Evolutionary conservation across 1,139 yeast species (phyloP).

Genomic region (Arxiozyma heterogenica): DNA sequence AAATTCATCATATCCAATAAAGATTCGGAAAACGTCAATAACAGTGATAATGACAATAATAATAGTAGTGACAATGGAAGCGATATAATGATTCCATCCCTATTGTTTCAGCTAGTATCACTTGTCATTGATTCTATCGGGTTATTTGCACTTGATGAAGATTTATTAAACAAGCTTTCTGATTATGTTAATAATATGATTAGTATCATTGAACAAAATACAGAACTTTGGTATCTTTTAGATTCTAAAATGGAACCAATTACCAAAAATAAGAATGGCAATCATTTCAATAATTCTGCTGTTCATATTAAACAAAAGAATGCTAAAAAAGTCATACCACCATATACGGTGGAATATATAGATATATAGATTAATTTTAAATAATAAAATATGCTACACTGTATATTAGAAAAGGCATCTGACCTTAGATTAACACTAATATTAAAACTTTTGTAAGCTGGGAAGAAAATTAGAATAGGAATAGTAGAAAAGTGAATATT

Average conservation of each 20-base stretch:
- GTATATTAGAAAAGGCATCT: background rate
- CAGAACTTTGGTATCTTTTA: constrained; percentile 25
- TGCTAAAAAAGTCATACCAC: constrained; percentile 16
- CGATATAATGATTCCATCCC: constrained; percentile 18
- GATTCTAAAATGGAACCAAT: constrained; percentile 16
- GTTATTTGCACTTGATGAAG: constrained; percentile 26
- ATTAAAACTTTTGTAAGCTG: background rate
- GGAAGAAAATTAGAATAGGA: background rate
- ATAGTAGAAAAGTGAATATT: background rate
- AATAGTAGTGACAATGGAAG: constrained; percentile 8
- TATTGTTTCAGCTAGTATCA: constrained; percentile 27
- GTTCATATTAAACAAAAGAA: constrained; percentile 1
- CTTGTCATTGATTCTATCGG: constrained; percentile 31
- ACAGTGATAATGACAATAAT: background rate
- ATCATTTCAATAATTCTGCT: background rate
- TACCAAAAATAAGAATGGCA: constrained; percentile 1
- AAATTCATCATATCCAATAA: constrained; percentile 22
- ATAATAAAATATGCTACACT: background rate
- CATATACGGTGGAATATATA: constrained; percentile 26
- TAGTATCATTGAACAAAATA: constrained; percentile 24
- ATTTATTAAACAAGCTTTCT: constrained; percentile 19
- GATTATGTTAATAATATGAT: constrained; percentile 25
- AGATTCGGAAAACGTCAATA: constrained; percentile 9
- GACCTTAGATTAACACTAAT: background rate
- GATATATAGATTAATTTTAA: constrained; percentile 12